phyloP scores from a whole-genome alignment of 129 eudicot species.

The Flaveria brownii region DNA sequence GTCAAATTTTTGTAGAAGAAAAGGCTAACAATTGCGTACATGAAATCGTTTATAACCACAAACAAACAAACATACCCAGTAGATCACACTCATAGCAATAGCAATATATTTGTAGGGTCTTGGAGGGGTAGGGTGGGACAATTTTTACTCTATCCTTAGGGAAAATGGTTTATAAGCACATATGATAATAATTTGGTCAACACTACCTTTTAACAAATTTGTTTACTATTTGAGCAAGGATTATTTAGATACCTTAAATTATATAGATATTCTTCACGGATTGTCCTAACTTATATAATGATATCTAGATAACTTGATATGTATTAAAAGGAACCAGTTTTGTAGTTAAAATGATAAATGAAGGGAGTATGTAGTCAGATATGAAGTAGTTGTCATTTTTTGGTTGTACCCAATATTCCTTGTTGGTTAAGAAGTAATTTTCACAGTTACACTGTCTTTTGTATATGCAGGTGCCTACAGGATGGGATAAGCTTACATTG shows the following conservation, averaged over 20 bases:
- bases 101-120: too few relatives aligned
- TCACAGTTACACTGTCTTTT: slow-evolving; percentile 1
- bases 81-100: too few relatives aligned
- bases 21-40: not conserved
- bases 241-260: not conserved
- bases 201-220: slow-evolving; percentile 1
- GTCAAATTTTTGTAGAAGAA: not conserved
- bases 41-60: not conserved
- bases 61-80: not conserved
- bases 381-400: slow-evolving; percentile 24
- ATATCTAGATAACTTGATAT: too few relatives aligned
- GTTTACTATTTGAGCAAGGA: slow-evolving; percentile 2
- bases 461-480: slow-evolving; percentile 63
- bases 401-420: slow-evolving; percentile 13
- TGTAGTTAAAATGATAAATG: slow-evolving; percentile 5
- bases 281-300: too few relatives aligned
- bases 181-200: not conserved
- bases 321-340: not conserved
- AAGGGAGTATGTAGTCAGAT: slow-evolving; percentile 20
- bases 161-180: not conserved
- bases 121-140: too few relatives aligned
- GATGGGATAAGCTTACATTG: slow-evolving; percentile 75
- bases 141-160: too few relatives aligned
- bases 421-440: slow-evolving; percentile 21
- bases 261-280: too few relatives aligned